A percentile compares a stretch with the other conserved stretches of the same genome.
Conservation (phyloP, 345 rosid species). For the Eucalyptus cloeziana region DNA sequence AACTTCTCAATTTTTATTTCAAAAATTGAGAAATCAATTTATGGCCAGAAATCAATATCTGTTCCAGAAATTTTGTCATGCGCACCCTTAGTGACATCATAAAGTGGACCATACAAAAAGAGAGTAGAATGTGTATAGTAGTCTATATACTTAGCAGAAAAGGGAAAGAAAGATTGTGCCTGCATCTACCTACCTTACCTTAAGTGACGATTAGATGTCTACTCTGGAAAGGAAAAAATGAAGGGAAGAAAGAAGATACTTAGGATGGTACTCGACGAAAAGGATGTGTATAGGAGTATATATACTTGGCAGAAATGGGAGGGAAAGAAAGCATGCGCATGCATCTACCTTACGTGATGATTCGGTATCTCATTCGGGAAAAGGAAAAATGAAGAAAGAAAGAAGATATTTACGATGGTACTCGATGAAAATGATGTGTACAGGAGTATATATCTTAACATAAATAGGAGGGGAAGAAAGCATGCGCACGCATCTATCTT, state of each 20-base stretch:
- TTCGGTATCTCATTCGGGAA: fast-evolving
- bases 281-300: neutral
- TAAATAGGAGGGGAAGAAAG: neutral
- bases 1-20: too few species aligned
- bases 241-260: neutral
- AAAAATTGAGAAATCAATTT: too few species aligned
- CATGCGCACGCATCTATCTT: neutral
- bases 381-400: neutral
- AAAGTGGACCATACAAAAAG: neutral
- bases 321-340: neutral
- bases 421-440: neutral
- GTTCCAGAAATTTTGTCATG: too few species aligned
- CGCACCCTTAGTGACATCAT: neutral
- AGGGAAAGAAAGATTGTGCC: neutral
- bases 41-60: too few species aligned
- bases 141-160: neutral
- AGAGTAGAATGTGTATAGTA: neutral
- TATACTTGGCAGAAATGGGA: neutral
- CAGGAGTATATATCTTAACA: neutral
- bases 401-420: neutral
- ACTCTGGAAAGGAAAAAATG: neutral
- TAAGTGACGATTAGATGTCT: neutral
- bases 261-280: neutral
- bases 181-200: neutral
- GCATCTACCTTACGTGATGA: neutral